Conservation (phyloP, 805 yeast genomes). For the Barnettozyma pratensis region DNA sequence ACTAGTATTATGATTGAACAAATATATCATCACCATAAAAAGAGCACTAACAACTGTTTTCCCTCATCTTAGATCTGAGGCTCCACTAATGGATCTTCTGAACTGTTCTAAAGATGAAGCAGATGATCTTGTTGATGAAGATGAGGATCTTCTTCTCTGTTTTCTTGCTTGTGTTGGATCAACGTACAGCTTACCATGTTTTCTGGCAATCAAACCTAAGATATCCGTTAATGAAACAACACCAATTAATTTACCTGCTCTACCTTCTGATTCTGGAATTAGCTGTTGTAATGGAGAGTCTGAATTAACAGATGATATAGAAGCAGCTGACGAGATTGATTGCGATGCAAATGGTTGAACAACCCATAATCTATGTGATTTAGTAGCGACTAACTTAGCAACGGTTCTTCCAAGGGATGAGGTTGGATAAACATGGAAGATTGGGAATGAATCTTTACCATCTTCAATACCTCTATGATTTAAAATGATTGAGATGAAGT, state of each 20-base stretch:
- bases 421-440: conserved; percentile 81
- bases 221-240: conserved; percentile 92
- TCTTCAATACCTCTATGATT: conserved; percentile 87
- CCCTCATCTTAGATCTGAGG: conserved; percentile 26
- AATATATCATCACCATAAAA: no score
- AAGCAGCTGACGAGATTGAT: conserved; percentile 16
- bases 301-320: conserved; percentile 21
- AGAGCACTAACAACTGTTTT: background rate
- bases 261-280: conserved; percentile 38
- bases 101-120: conserved; percentile 33
- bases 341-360: conserved; percentile 49
- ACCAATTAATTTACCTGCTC: conserved; percentile 81
- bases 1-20: no score
- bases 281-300: conserved; percentile 22
- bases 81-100: conserved; percentile 37
- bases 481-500: conserved; percentile 80
- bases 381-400: conserved; percentile 94
- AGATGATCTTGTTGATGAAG: conserved; percentile 28
- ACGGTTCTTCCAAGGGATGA: conserved; percentile 83
- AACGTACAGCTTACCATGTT: conserved; percentile 55
- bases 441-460: conserved; percentile 95
- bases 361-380: conserved; percentile 85
- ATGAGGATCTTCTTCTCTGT: conserved; percentile 63
- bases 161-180: conserved; percentile 88
- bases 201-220: conserved; percentile 71